Base-by-base conservation (phyloP, 306 rosid genomes). In the Cicer pinnatifidum region DNA sequence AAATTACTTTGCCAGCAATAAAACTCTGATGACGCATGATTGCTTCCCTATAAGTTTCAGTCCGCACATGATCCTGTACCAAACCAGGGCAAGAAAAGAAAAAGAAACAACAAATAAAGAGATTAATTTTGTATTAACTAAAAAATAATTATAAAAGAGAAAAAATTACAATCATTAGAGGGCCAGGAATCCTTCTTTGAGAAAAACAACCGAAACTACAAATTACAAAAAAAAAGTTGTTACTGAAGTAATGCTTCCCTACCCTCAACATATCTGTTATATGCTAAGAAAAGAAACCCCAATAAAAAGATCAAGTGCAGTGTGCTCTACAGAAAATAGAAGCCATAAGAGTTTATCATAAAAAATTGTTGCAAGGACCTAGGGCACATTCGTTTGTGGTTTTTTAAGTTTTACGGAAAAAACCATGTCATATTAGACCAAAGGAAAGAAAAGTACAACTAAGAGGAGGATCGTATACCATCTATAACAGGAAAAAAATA, bases 1-100 rank as follows among this genome's bases (percentile, higher is more conserved):
- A 71, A 54, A 84, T 85, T 89, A 93, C 98, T 75, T 91, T 93
- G 73, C 97, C 98, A 33, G 93, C 89, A 61, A 93, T 93, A 52
- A 68, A 82, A 75, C 84, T 85, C 88, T 86, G 93, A 79, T 89
- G 92, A 82, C 82, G 93, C 93, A 88, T 93, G 75, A 93, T 88
- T 51, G 98, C 98, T 1, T 76, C 84, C 85, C 86, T 88, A 50
- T 93, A 93, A 60, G 97, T 85, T 65, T 93, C 97, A 50, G 98
- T 93, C 60, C 98, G 89, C 71, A 85, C 88, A 9, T 88, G 96
- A 83, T 93, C 98, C 97, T 93, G 90, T 50, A 81, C 28, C 47
- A 67, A 68, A 53, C 41, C 39, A 53, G 39, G 35, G 9, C 6
- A 41, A 33, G 12, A 40, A 57, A 64, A 17, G n/a, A 33, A 44